phyloP scores from a whole-genome alignment of 2,329 filamentous ascomycete species.

The Harringtonia lauricola region DNA sequence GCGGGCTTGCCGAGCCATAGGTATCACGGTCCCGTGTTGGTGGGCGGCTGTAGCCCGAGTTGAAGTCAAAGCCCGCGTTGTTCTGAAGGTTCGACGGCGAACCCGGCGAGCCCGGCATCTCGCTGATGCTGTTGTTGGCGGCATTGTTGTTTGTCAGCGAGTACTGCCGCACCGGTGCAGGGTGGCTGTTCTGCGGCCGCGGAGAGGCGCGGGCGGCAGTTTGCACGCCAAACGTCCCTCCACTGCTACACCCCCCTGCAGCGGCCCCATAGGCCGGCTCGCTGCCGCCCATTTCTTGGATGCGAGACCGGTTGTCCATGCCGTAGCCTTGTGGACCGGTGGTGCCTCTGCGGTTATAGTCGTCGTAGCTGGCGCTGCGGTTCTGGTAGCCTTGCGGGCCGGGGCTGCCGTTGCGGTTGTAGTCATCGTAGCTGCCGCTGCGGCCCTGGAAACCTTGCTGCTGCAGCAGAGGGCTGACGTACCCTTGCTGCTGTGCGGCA shows the following conservation, averaged over 20 bases:
- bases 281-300: constrained; percentile 4
- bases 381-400: neutral
- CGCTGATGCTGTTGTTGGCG: constrained; percentile 1
- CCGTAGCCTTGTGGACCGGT: constrained; percentile 1
- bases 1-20: neutral
- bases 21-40: neutral
- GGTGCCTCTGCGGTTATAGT: constrained; percentile 5
- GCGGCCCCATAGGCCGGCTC: constrained; percentile 1
- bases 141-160: constrained; percentile 16
- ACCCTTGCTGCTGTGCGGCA: neutral
- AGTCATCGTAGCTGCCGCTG: constrained; percentile 7
- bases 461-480: too few relatives aligned
- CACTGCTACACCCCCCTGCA: neutral
- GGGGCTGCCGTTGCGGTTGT: neutral
- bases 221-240: neutral
- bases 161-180: constrained; percentile 25
- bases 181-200: constrained; percentile 3
- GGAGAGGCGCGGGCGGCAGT: too few relatives aligned
- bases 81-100: constrained; percentile 10
- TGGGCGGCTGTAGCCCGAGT: constrained; percentile 10
- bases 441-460: neutral
- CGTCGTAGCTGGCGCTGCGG: constrained; percentile 1
- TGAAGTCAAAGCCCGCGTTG: constrained; percentile 13
- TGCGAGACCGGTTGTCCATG: constrained; percentile 6
- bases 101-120: constrained; percentile 5